Evolutionary conservation across 495 filamentous ascomycete species (phyloP).

Genomic region (Podospora pseudopauciseta): DNA sequence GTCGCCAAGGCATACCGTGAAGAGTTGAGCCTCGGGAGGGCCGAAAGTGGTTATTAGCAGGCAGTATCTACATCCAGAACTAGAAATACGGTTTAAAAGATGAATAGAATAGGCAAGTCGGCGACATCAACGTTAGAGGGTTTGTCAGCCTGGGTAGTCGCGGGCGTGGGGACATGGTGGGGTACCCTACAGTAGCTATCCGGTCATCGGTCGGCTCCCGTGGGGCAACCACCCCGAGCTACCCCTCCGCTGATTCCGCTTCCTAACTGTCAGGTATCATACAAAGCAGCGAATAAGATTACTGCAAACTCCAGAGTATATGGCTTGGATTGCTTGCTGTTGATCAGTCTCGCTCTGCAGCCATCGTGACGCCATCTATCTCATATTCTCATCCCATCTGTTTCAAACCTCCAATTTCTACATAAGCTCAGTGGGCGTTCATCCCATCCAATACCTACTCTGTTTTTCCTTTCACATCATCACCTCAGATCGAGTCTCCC

Average conservation of each 20-base stretch:
- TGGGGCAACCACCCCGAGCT: neutral
- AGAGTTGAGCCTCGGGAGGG: neutral
- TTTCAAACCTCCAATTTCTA: neutral
- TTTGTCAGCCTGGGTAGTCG: neutral
- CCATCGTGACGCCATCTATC: neutral
- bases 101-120: neutral
- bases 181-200: neutral
- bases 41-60: neutral
- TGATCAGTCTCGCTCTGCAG: neutral
- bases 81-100: neutral
- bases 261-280: neutral
- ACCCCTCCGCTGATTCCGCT: neutral
- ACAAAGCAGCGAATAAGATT: neutral
- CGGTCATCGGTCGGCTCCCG: neutral
- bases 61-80: neutral
- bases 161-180: neutral
- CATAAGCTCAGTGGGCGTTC: neutral
- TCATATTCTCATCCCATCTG: neutral
- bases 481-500: neutral
- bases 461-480: neutral
- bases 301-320: neutral
- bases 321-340: neutral
- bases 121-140: neutral
- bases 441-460: neutral
- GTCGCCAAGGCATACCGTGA: neutral